Conservation (phyloP, 345 rosid species). For the Excoecaria cochinchinensis region DNA sequence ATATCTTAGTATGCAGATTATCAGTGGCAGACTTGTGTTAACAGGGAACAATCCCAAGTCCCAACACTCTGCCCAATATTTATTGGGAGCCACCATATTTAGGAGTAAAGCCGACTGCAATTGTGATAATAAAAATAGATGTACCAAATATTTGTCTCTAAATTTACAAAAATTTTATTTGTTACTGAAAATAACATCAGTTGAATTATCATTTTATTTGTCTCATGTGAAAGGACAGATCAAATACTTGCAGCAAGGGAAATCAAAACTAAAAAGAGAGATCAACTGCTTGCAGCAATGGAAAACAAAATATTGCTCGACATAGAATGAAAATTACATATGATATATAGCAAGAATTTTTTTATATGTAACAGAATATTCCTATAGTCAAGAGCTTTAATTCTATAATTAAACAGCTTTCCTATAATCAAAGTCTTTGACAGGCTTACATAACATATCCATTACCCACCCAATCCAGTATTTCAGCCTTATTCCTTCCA, state of each 20-base stretch:
- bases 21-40: background rate
- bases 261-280: background rate
- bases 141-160: background rate
- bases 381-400: slow-evolving; percentile 12
- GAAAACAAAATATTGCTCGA: background rate
- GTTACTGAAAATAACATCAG: background rate
- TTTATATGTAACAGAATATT: slow-evolving; percentile 1
- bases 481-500: slow-evolving; percentile 19
- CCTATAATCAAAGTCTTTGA: slow-evolving; percentile 10
- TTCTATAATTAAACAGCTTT: slow-evolving; percentile 10
- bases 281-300: background rate
- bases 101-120: too few relatives aligned
- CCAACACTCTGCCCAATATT: background rate
- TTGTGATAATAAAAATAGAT: background rate
- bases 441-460: background rate
- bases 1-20: background rate
- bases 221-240: background rate
- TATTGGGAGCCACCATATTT: background rate
- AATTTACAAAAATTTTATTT: too few relatives aligned
- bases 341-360: slow-evolving; percentile 5
- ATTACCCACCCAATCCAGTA: slow-evolving; percentile 4
- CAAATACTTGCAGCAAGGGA: background rate
- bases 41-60: background rate
- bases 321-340: background rate
- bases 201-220: background rate